Evolutionary conservation across 2,329 filamentous ascomycete species (phyloP).

Genomic region (Rhynchosporium agropyri): DNA sequence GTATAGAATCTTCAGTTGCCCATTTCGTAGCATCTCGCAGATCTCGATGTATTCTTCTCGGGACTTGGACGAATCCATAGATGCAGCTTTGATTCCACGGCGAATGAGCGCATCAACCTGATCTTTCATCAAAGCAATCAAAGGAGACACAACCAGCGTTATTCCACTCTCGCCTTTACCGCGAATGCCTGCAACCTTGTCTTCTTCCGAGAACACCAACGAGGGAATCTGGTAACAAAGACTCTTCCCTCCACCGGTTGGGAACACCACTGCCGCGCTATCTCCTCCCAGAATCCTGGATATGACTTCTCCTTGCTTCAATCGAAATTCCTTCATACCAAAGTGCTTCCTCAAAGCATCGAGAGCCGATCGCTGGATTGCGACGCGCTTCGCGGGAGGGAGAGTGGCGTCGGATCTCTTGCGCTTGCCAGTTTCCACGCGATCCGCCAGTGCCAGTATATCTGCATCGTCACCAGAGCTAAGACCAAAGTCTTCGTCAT

Average conservation of each 20-base stretch:
- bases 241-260: constrained; percentile 48
- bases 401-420: not conserved
- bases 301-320: constrained; percentile 51
- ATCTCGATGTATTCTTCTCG: constrained; percentile 46
- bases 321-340: constrained; percentile 46
- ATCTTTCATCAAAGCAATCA: constrained; percentile 63
- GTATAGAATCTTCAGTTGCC: constrained; percentile 56
- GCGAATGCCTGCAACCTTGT: constrained; percentile 39
- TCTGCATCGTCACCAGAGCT: constrained; percentile 10
- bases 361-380: constrained; percentile 34
- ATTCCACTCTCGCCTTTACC: constrained; percentile 45
- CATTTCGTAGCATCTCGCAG: constrained; percentile 50
- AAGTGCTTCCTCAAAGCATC: constrained; percentile 46
- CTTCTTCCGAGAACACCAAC: constrained; percentile 47
- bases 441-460: constrained; percentile 3
- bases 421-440: not conserved
- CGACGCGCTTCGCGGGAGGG: constrained; percentile 8
- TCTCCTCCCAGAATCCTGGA: constrained; percentile 47
- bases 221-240: constrained; percentile 50
- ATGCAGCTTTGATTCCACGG: constrained; percentile 55
- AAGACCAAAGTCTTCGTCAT: constrained; percentile 14
- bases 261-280: constrained; percentile 49
- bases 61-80: constrained; percentile 58
- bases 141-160: constrained; percentile 58
- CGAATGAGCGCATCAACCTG: constrained; percentile 58